phyloP scores from a whole-genome alignment of 257 asterid species.

The Fraxinus americana region DNA sequence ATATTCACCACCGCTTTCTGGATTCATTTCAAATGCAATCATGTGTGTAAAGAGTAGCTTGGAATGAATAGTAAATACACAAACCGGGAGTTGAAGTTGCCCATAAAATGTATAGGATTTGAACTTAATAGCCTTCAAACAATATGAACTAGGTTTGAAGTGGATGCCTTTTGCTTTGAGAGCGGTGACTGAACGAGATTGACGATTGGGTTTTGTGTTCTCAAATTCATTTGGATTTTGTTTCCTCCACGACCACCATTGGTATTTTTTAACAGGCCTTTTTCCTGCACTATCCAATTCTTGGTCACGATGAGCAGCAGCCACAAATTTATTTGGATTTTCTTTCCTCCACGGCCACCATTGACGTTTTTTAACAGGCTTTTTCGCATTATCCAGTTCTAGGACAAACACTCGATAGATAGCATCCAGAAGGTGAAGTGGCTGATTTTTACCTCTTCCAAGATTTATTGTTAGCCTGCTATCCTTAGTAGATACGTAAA shows the following conservation, averaged over 20 bases:
- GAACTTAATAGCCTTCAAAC: constrained; percentile 21
- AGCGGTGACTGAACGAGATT: constrained; percentile 19
- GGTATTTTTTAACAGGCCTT: no score
- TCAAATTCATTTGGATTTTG: no score
- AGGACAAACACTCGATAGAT: background rate
- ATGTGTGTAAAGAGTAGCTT: no score
- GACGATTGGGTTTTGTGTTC: background rate
- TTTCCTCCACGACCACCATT: no score
- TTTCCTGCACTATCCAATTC: no score
- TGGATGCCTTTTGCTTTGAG: constrained; percentile 29
- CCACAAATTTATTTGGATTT: no score
- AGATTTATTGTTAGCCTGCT: background rate
- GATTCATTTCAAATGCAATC: no score
- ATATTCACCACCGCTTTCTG: no score
- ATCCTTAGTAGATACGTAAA: background rate
- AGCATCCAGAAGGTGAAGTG: constrained; percentile 29
- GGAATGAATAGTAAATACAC: background rate
- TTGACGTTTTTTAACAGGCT: no score
- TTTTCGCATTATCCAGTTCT: background rate
- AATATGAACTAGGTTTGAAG: constrained; percentile 19
- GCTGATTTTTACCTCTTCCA: background rate
- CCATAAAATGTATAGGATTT: background rate
- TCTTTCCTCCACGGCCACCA: no score
- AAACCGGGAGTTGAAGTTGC: constrained; percentile 16
- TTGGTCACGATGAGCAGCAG: no score